These are phyloP conservation scores for Linnemannia schmuckeri DNA, from an alignment of 192 early-diverging fungal genomes.

Conservation along the genomic window DNA sequence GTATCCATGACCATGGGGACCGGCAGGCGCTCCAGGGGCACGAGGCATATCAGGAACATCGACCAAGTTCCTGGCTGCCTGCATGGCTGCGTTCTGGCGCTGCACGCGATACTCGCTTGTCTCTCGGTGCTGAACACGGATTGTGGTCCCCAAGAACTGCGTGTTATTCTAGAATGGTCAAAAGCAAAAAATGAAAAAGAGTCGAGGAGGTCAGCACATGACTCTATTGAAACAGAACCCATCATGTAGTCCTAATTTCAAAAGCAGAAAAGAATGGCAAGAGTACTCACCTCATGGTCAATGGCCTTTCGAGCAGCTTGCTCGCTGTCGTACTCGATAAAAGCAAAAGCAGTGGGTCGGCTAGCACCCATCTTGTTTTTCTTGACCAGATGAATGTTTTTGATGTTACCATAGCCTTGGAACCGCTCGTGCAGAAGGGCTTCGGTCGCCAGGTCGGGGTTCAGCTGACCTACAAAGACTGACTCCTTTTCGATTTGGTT, in stretches of 20 bases:
- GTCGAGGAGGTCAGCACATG: background rate
- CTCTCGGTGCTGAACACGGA: slow-evolving; percentile 52
- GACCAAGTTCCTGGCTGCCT: slow-evolving; percentile 17
- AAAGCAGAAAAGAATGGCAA: background rate
- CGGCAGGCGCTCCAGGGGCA: background rate
- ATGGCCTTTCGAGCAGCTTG: slow-evolving; percentile 64
- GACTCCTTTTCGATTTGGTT: slow-evolving; percentile 67
- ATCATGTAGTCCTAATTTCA: slow-evolving; percentile 19
- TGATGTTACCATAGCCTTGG: slow-evolving; percentile 67
- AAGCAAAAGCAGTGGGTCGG: slow-evolving; percentile 71
- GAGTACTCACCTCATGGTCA: slow-evolving; percentile 59
- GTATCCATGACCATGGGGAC: background rate
- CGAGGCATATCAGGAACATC: background rate
- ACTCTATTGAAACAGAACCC: background rate
- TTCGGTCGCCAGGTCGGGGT: slow-evolving; percentile 59
- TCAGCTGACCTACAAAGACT: slow-evolving; percentile 78
- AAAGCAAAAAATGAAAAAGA: background rate
- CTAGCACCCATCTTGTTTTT: slow-evolving; percentile 24
- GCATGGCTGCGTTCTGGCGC: slow-evolving; percentile 28
- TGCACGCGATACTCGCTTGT: slow-evolving; percentile 46
- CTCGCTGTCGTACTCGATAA: slow-evolving; percentile 70
- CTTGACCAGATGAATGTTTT: slow-evolving; percentile 65
- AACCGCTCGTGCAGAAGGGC: slow-evolving; percentile 66
- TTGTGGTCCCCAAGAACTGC: slow-evolving; percentile 32
- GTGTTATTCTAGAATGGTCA: slow-evolving; percentile 37